Conservation (phyloP, 768 basidiomycete species). For the Inosperma sp. region DNA sequence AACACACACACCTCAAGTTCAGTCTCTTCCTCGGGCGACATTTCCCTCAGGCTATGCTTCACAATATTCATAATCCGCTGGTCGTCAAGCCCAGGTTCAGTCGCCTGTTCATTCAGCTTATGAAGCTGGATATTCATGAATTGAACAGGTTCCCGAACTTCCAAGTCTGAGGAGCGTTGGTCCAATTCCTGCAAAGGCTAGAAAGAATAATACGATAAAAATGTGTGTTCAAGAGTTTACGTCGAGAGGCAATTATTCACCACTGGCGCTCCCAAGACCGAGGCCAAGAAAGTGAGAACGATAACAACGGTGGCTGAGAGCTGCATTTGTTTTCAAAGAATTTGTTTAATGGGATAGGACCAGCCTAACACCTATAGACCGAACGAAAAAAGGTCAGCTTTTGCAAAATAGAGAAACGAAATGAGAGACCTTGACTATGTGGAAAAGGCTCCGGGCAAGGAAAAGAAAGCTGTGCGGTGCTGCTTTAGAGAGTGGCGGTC, state of each 20-base stretch:
- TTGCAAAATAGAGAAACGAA: not conserved
- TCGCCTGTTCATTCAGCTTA: not conserved
- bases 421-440: constrained; percentile 4
- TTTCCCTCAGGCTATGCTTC: constrained; percentile 4
- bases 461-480: not conserved
- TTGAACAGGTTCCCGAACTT: constrained; percentile 4
- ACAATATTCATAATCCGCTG: constrained; percentile 4
- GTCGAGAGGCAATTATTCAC: not conserved
- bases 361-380: constrained; percentile 11
- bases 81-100: not conserved
- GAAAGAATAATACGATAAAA: not conserved
- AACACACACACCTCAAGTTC: not conserved
- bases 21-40: not conserved
- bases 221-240: not conserved
- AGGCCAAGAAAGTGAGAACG: constrained; percentile 2
- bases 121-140: constrained; percentile 9
- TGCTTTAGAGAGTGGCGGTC: too few relatives aligned
- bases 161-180: constrained; percentile 3
- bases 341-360: constrained; percentile 7
- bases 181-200: constrained; percentile 3
- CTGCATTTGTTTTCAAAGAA: constrained; percentile 3
- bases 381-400: not conserved
- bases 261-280: constrained; percentile 6
- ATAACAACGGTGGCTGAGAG: not conserved
- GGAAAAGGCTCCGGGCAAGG: constrained; percentile 10